A percentile compares a stretch with the other conserved stretches of the same genome.
These are phyloP conservation scores for Cymbidium sinense DNA, from an alignment of 106 monocot genomes.

Conservation along the genomic window DNA sequence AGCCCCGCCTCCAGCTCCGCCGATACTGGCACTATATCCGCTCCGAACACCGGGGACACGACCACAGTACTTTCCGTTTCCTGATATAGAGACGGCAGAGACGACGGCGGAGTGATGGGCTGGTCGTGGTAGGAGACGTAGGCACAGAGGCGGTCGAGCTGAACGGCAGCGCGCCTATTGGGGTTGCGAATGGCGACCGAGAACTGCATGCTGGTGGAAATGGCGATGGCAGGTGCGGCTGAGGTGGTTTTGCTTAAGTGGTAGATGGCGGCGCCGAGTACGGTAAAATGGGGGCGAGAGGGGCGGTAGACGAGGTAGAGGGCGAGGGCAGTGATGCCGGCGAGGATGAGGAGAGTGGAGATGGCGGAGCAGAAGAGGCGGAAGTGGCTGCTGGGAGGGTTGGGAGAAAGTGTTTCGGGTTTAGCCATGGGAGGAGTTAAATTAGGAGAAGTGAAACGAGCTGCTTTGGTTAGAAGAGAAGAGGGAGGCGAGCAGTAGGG, in stretches of 20 bases:
- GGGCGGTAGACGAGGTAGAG: conserved; percentile 64
- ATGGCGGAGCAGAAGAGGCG: conserved; percentile 36
- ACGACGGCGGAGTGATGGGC: conserved; percentile 47
- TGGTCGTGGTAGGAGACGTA: conserved; percentile 50
- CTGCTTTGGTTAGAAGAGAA: neutral
- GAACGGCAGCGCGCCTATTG: conserved; percentile 28
- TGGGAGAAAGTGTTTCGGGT: neutral
- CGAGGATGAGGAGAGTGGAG: conserved; percentile 28
- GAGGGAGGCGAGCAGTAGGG: neutral
- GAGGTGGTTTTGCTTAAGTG: conserved; percentile 33
- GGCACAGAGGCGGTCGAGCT: conserved; percentile 47
- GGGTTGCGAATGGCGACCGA: conserved; percentile 63
- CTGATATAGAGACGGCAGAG: conserved; percentile 49
- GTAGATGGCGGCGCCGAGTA: conserved; percentile 55
- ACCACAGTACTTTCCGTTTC: conserved; percentile 43
- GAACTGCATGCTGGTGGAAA: conserved; percentile 62
- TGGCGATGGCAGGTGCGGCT: conserved; percentile 22
- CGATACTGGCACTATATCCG: conserved; percentile 43
- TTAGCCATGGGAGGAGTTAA: neutral
- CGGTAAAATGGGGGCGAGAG: conserved; percentile 45
- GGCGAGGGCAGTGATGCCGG: conserved; percentile 27
- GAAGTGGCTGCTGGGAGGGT: neutral
- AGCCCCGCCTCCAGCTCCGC: conserved; percentile 42
- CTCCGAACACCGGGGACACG: conserved; percentile 55
- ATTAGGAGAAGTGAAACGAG: neutral